Conservation (phyloP, 306 rosid genomes). For the Cucumis cinereus region DNA sequence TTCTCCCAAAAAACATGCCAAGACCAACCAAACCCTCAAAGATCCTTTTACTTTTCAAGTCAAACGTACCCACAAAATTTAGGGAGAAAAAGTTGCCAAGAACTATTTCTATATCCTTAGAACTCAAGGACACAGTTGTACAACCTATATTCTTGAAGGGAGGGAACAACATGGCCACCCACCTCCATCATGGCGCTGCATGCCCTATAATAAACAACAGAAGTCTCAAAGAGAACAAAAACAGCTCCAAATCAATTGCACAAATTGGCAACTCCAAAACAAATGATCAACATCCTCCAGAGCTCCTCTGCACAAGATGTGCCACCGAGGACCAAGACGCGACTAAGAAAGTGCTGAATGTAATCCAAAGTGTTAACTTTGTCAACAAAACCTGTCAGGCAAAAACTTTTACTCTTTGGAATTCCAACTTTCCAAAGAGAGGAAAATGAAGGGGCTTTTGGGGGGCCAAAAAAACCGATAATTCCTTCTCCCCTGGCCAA, state of each 20-base stretch:
- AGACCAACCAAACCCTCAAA: neutral
- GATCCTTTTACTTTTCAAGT: neutral
- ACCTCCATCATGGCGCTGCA: neutral
- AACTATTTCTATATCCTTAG: neutral
- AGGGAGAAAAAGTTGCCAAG: neutral
- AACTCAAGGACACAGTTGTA: too few relatives aligned
- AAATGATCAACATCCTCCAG: neutral
- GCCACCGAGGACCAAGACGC: neutral
- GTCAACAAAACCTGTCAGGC: too few relatives aligned
- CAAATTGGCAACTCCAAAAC: neutral
- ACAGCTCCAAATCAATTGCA: neutral
- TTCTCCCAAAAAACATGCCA: neutral
- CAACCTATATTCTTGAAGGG: neutral
- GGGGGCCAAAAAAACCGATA: too few relatives aligned
- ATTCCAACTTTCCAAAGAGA: too few relatives aligned
- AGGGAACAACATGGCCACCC: neutral
- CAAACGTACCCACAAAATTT: neutral
- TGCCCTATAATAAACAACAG: neutral
- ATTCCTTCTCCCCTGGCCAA: too few relatives aligned
- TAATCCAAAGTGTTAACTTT: neutral
- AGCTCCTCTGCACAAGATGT: neutral
- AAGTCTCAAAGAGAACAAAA: neutral
- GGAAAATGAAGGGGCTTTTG: too few relatives aligned
- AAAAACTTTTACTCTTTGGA: too few relatives aligned
- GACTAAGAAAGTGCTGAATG: neutral